A percentile compares a stretch with the other conserved stretches of the same genome.
phyloP scores from a whole-genome alignment of 2,329 filamentous ascomycete genomes.

The Colletotrichum orchidophilum region DNA sequence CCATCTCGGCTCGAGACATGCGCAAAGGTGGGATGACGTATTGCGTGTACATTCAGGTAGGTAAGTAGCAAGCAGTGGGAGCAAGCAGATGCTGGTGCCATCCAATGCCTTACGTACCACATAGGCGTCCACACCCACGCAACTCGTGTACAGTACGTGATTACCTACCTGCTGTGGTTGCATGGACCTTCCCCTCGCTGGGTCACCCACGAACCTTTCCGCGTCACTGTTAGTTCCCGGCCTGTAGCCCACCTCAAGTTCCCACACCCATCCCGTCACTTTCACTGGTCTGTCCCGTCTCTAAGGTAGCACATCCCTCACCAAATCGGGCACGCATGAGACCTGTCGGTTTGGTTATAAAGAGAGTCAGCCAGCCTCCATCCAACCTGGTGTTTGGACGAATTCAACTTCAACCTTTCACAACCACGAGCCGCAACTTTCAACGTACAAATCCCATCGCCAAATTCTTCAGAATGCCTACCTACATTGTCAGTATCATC shows the following conservation, averaged over 20 bases:
- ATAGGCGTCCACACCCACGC: neutral
- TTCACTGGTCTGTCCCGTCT: neutral
- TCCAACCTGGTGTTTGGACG: neutral
- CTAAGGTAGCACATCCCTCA: neutral
- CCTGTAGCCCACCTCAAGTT: slow-evolving; percentile 14
- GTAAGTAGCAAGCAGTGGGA: neutral
- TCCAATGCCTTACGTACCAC: neutral
- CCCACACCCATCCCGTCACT: slow-evolving; percentile 15
- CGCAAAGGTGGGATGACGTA: slow-evolving; percentile 5
- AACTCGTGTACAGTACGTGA: neutral
- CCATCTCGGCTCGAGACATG: neutral
- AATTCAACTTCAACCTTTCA: neutral
- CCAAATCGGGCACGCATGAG: slow-evolving; percentile 22
- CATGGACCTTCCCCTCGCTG: slow-evolving; percentile 20
- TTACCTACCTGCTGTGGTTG: neutral
- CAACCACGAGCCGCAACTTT: neutral
- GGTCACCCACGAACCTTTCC: slow-evolving; percentile 5
- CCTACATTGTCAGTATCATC: slow-evolving; percentile 60
- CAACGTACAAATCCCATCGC: neutral
- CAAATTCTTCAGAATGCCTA: slow-evolving; percentile 56
- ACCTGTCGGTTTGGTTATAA: slow-evolving; percentile 19
- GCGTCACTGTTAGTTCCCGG: slow-evolving; percentile 28
- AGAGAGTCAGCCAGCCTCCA: slow-evolving; percentile 12
- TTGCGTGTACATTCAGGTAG: neutral
- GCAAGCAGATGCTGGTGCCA: neutral